Conservation (phyloP, 1,284 basidiomycete species). For the Leccinum subspadiceum region DNA sequence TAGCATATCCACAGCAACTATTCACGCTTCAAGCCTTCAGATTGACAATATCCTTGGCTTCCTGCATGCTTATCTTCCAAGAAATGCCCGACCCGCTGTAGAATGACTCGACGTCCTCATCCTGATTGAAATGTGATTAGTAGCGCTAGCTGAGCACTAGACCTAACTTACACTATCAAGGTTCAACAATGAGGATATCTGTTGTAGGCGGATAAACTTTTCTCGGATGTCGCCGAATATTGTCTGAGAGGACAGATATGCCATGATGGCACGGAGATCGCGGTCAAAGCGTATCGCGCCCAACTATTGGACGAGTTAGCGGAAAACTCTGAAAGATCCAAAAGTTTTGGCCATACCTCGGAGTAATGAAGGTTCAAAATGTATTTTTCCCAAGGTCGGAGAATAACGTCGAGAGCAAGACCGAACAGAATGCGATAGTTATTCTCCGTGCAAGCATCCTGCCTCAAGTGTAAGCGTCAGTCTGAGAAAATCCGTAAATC, state of each 20-base stretch:
- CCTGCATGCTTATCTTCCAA: constrained; percentile 80
- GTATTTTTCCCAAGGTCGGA: constrained; percentile 93
- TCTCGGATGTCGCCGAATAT: constrained; percentile 86
- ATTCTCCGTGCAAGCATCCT: constrained; percentile 83
- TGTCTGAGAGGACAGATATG: constrained; percentile 84
- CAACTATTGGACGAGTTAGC: constrained; percentile 51
- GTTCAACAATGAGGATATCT: constrained; percentile 91
- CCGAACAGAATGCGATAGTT: constrained; percentile 88
- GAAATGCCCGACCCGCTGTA: constrained; percentile 90
- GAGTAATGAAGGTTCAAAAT: constrained; percentile 81
- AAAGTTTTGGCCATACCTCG: constrained; percentile 55
- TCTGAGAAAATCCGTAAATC: constrained; percentile 13
- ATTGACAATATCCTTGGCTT: constrained; percentile 70
- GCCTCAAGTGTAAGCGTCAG: constrained; percentile 9
- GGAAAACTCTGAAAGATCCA: background rate
- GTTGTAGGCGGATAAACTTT: constrained; percentile 89
- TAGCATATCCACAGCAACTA: background rate
- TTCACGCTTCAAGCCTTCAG: constrained; percentile 50
- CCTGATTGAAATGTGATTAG: constrained; percentile 43
- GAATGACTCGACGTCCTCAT: constrained; percentile 90
- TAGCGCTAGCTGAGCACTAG: background rate
- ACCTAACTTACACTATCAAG: constrained; percentile 71
- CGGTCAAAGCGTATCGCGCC: constrained; percentile 97
- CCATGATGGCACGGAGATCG: constrained; percentile 82
- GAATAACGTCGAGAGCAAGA: constrained; percentile 81